Evolutionary conservation across 495 filamentous ascomycete genomes (phyloP).

Genomic region (Neurospora sp.): DNA sequence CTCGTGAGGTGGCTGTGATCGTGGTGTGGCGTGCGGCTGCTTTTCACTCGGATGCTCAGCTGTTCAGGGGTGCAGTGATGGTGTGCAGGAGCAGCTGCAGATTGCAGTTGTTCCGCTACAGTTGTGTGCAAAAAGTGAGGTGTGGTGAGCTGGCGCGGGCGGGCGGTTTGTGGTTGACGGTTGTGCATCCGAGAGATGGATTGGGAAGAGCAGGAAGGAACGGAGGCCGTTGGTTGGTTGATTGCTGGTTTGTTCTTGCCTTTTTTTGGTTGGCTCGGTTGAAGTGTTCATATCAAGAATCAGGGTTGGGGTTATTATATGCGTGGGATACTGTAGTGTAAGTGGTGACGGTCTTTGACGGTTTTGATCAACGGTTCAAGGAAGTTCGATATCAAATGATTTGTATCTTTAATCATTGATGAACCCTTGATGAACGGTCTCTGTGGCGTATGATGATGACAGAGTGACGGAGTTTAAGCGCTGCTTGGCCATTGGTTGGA

Average conservation of each 20-base stretch:
- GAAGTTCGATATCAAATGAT: neutral
- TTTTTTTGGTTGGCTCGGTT: neutral
- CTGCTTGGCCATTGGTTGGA: neutral
- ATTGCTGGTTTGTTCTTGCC: neutral
- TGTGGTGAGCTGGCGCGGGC: neutral
- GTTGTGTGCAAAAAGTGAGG: neutral
- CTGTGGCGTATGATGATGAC: neutral
- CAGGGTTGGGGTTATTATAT: neutral
- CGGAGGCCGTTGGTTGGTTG: neutral
- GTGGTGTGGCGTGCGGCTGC: neutral
- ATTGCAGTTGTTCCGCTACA: too few relatives aligned
- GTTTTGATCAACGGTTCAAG: neutral
- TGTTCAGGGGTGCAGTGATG: too few relatives aligned
- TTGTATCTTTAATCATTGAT: neutral
- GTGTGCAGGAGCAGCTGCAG: too few relatives aligned
- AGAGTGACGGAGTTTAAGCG: neutral
- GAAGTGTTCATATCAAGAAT: neutral
- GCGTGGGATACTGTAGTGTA: neutral
- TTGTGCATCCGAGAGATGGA: neutral
- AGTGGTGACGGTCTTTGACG: neutral
- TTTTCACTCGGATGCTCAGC: too few relatives aligned
- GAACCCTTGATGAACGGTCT: neutral
- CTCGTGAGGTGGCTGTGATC: neutral
- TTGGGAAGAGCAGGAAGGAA: neutral
- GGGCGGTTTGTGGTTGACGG: neutral